These are phyloP conservation scores for Pachysolen tannophilus DNA, from an alignment of 805 yeast species.

Conservation along the genomic window DNA sequence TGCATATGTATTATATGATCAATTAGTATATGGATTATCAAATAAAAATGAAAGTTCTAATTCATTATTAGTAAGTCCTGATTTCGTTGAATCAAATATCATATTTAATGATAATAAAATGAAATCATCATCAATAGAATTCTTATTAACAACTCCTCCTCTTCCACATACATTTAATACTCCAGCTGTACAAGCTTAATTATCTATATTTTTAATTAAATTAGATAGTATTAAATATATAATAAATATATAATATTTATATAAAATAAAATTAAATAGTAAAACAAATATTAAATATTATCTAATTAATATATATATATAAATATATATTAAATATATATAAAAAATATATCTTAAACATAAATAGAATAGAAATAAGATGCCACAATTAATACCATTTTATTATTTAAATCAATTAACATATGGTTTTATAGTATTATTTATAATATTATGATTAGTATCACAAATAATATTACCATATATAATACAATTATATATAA, in stretches of 20 bases:
- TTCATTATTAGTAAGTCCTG: conserved; percentile 14
- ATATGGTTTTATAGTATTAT: conserved; percentile 8
- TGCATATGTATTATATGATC: conserved; percentile 16
- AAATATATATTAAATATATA: not conserved
- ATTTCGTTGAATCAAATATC: conserved; percentile 15
- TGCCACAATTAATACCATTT: conserved; percentile 17
- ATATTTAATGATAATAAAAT: conserved; percentile 11
- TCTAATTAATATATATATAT: not conserved
- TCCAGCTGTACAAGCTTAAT: conserved; percentile 14
- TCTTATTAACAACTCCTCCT: conserved; percentile 14
- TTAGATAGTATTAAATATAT: not conserved
- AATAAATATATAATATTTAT: not conserved
- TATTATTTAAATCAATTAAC: conserved; percentile 8
- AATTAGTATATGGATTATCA: conserved; percentile 16
- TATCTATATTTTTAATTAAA: not conserved
- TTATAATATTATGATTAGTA: conserved; percentile 7
- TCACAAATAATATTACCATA: conserved; percentile 7
- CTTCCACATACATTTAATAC: conserved; percentile 17
- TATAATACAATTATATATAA: conserved; percentile 7
- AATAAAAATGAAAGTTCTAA: conserved; percentile 12
- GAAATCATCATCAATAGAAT: conserved; percentile 16
- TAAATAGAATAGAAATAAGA: conserved; percentile 4
- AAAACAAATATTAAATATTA: not conserved
- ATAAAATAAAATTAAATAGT: not conserved
- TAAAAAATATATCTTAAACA: conserved; percentile 1